Base-by-base conservation (phyloP, 2,329 filamentous ascomycete species). In the Xylariales sp. region DNA sequence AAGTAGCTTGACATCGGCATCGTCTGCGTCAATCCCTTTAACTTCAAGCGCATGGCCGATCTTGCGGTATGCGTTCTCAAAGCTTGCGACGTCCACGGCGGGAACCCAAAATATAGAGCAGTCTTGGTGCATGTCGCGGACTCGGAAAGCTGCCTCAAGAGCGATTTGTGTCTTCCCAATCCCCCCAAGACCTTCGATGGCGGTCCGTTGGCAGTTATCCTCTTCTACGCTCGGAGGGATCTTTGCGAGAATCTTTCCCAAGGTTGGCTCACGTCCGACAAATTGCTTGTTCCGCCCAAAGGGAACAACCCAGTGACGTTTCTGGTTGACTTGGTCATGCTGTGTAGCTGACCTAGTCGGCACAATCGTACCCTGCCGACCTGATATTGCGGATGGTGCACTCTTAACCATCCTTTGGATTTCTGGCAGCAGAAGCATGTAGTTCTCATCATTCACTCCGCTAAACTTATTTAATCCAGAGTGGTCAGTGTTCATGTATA, bases 1-100 rank as follows among this genome's bases (percentile, higher is more conserved):
- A 1, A 82, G 74, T 10, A 43, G 30, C 48, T 78, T 81, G 2
- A 81, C 60, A 62, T 84, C 78, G 0, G 73, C 75, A 4, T 79
- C 75, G 1, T 76, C 68, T n/a, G 81, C 69, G 4, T 80, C 71
- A 4, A 78, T 74, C 5, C 75, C 76, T 1, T 71, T 43, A 1
- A 80, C 52, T 0, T 71, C 55, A 1, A 81, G 73, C 49, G 60
- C n/a, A 16, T 63, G 60, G 3, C 75, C 81, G 34, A 82, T 80
- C 0, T 76, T 63, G 41, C 58, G 58, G 45, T 65, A 68, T 0
- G 66, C 62, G 18, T 62, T 68, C 43, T 65, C 53, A 46, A 68
- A 68, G 16, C 58, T 62, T 28, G 54, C 39, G 4, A 46, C 3
- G 12, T 62, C 54, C 1, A 62, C 16, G 32, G 58, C 62, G 0